phyloP scores from a whole-genome alignment of 2,329 filamentous ascomycete species.

The Fusarium protoensiforme region DNA sequence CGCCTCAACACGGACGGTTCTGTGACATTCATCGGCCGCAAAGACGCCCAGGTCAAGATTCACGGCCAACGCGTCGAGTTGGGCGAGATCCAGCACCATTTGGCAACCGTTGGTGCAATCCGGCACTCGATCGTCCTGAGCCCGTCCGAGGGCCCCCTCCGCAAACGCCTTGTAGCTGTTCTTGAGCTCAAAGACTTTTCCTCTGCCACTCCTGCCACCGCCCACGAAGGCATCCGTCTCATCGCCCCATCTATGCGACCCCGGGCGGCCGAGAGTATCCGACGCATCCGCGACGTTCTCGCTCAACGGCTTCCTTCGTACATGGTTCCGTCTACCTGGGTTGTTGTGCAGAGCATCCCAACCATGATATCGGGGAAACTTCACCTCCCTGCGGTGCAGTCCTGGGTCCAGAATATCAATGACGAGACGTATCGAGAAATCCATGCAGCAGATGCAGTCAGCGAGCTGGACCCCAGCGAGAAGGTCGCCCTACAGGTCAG shows the following conservation, averaged over 20 bases:
- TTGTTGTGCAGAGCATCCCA: slow-evolving; percentile 13
- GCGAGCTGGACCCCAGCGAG: background rate
- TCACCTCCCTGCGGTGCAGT: background rate
- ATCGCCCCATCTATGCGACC: too few species aligned
- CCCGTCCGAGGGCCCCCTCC: background rate
- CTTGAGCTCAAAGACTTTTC: background rate
- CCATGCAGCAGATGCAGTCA: background rate
- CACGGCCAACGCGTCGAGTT: slow-evolving; percentile 5
- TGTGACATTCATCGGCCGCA: background rate
- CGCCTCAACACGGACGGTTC: slow-evolving; percentile 2
- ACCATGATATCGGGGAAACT: slow-evolving; percentile 22
- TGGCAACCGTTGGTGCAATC: slow-evolving; percentile 3
- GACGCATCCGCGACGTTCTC: background rate
- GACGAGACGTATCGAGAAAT: background rate
- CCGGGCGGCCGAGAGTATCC: too few species aligned
- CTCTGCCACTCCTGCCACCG: too few species aligned
- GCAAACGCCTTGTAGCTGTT: slow-evolving; percentile 7
- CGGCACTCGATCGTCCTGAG: slow-evolving; percentile 7
- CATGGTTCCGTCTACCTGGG: slow-evolving; percentile 15
- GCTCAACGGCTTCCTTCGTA: slow-evolving; percentile 10
- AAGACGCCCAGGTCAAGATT: background rate
- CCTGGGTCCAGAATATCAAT: background rate
- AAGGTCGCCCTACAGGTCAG: background rate
- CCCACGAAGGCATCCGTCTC: too few species aligned
- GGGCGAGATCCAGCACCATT: background rate